These are phyloP conservation scores for Lepiota venenata DNA, from an alignment of 768 basidiomycete genomes.

Conservation along the genomic window DNA sequence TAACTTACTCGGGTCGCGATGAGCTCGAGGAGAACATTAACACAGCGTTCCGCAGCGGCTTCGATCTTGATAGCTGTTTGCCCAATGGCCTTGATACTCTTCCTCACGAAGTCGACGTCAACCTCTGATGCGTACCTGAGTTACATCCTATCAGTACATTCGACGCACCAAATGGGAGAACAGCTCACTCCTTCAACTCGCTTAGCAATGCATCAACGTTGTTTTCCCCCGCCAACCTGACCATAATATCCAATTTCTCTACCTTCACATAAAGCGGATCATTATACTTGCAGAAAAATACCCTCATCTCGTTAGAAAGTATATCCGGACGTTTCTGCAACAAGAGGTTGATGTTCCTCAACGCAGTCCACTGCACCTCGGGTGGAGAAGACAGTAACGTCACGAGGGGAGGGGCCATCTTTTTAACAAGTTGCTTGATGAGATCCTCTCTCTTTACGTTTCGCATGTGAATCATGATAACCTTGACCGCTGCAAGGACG, in stretches of 20 bases:
- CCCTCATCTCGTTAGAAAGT: constrained; percentile 94
- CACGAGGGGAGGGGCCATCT: constrained; percentile 97
- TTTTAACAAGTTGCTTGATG: constrained; percentile 79
- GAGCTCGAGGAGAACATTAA: constrained; percentile 89
- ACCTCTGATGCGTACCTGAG: constrained; percentile 92
- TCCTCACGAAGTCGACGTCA: constrained; percentile 96
- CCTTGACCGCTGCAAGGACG: constrained; percentile 95
- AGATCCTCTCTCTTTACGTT: constrained; percentile 79
- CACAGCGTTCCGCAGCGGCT: constrained; percentile 87
- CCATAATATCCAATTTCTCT: constrained; percentile 99
- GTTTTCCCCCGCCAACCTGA: constrained; percentile 82
- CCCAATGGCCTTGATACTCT: constrained; percentile 94
- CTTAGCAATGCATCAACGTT: constrained; percentile 95
- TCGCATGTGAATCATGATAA: constrained; percentile 97
- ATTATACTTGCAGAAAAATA: constrained; percentile 99
- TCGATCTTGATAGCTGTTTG: constrained; percentile 97
- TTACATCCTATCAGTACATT: not conserved
- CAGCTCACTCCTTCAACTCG: constrained; percentile 88
- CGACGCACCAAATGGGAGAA: not conserved
- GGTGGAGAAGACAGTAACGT: constrained; percentile 95
- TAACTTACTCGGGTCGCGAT: constrained; percentile 94
- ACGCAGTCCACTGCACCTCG: constrained; percentile 97
- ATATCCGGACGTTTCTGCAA: constrained; percentile 91
- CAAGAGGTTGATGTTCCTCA: constrained; percentile 94
- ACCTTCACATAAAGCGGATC: constrained; percentile 99